Conservation (phyloP, 768 basidiomycete species). For the Tubosaeta sp. region DNA sequence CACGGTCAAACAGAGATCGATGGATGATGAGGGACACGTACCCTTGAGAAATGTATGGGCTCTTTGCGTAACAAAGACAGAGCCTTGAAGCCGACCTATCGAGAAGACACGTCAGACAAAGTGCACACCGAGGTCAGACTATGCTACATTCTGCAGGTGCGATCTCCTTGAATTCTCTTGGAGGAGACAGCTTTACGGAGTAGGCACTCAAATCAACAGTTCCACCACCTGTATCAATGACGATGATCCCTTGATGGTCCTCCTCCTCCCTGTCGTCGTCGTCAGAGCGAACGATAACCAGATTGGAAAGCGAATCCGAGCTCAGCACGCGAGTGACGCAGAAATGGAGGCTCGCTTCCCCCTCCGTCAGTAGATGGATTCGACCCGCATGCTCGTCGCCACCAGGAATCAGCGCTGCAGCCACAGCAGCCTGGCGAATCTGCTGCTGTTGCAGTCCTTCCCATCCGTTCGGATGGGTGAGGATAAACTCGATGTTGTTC, state of each 20-base stretch:
- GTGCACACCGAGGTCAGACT: background rate
- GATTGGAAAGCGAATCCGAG: background rate
- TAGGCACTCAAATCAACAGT: background rate
- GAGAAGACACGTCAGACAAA: too few species aligned
- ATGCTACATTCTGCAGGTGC: conserved; percentile 27
- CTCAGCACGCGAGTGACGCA: conserved; percentile 21
- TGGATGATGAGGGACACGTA: conserved; percentile 1
- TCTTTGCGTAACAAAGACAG: conserved; percentile 32
- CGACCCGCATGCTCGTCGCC: background rate
- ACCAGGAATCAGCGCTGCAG: background rate
- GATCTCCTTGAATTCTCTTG: conserved; percentile 31
- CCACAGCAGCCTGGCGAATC: background rate
- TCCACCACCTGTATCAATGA: conserved; percentile 44
- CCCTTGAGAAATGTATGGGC: conserved; percentile 28
- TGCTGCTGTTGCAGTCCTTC: background rate
- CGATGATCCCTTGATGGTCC: conserved; percentile 36
- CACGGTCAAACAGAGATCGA: background rate
- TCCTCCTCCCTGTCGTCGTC: background rate
- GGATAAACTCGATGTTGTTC: too few species aligned
- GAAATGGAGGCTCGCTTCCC: conserved; percentile 6
- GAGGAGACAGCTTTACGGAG: background rate
- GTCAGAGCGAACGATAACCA: background rate
- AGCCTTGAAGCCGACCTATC: conserved; percentile 37
- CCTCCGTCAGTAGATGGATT: background rate
- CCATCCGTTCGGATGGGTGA: too few species aligned